Percentiles rank a stretch among this genome's conserved stretches.
These are phyloP conservation scores for Bipolaris zeicola DNA, from an alignment of 2,329 filamentous ascomycete genomes.

Conservation along the genomic window DNA sequence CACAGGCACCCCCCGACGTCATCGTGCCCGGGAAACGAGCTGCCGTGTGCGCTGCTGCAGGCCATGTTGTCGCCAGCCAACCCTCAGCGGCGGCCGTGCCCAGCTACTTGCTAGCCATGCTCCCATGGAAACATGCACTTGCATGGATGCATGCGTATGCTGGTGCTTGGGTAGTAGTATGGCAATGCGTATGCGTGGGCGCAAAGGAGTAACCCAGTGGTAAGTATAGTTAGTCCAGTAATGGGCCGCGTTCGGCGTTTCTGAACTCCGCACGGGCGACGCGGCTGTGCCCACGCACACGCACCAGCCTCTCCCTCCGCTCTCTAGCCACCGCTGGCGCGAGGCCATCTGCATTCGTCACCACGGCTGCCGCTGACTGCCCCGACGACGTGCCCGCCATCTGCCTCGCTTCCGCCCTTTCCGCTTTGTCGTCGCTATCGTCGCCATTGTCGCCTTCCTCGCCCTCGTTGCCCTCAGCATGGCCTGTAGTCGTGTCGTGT, in stretches of 20 bases:
- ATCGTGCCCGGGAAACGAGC: too few relatives aligned
- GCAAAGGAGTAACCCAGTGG: too few relatives aligned
- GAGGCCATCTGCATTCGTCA: not conserved
- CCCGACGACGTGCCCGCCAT: not conserved
- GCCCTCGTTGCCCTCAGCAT: conserved; percentile 18
- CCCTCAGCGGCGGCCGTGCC: too few relatives aligned
- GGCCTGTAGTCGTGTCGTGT: conserved; percentile 3
- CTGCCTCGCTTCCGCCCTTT: not conserved
- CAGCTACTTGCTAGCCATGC: too few relatives aligned
- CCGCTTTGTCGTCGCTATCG: not conserved
- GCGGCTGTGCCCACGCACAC: conserved; percentile 8
- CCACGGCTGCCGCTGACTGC: conserved; percentile 1
- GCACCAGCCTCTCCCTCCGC: conserved; percentile 25
- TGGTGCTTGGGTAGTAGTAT: not conserved
- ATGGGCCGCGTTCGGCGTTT: conserved; percentile 12
- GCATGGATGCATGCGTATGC: too few relatives aligned
- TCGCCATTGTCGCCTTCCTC: not conserved
- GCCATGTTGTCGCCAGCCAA: too few relatives aligned
- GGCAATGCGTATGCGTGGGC: too few relatives aligned
- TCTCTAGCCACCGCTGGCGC: conserved; percentile 7
- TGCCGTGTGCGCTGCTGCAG: not conserved
- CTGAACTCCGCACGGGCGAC: conserved; percentile 6
- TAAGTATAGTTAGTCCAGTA: too few relatives aligned
- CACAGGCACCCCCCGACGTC: not conserved
- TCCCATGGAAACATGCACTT: too few relatives aligned